Evolutionary conservation across 1,139 yeast genomes (phyloP), one percentile per base, ranked within the genome.

Genomic region (Zygotorulaspora mrakii): DNA sequence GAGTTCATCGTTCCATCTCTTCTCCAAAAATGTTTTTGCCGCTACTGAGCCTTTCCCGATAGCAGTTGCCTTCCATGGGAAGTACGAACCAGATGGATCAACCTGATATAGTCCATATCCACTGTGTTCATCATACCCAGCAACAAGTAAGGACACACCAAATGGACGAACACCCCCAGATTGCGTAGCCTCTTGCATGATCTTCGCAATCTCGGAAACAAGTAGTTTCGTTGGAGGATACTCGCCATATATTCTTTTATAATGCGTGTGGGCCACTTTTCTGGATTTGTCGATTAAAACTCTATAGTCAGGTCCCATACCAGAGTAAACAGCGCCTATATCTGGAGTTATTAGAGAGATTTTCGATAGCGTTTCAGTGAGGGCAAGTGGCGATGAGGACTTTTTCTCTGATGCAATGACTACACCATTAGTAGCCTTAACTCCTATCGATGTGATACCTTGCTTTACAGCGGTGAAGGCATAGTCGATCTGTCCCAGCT

Each of bases 61-160:
- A 20, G 98, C 97, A 3, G 98, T 91, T 20, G 98, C 98, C 67
- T 91, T 91, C 99, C 99, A 94, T n/a, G 98, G 97, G 75, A 87
- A 94, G 65, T 84, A 94, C 40, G 96, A 82, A 10, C 99, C 99
- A 4, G 95, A 84, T 4, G 99, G 99, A 68, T 94, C 98, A 35
- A 94, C 95, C 66, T 94, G 98, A 65, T 91, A 94, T 48, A 94
- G 73, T 59, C 86, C 87, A 65, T 77, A 88, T 46, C 77, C 88
- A 67, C 66, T 82, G 60, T 74, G 82, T 31, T 84, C 88, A 61
- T 94, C 98, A 63, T 86, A 77, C 18, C 98, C 98, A 6, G 97
- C 98, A 25, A 91, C 89, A 43, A 94, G 71, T 47, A 94, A 71
- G 6, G 96, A 87, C 12, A 94, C 97, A 42, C 99, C 66, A 39